Base-by-base conservation (phyloP, 2,329 filamentous ascomycete genomes). In the Colletotrichum aenigma region DNA sequence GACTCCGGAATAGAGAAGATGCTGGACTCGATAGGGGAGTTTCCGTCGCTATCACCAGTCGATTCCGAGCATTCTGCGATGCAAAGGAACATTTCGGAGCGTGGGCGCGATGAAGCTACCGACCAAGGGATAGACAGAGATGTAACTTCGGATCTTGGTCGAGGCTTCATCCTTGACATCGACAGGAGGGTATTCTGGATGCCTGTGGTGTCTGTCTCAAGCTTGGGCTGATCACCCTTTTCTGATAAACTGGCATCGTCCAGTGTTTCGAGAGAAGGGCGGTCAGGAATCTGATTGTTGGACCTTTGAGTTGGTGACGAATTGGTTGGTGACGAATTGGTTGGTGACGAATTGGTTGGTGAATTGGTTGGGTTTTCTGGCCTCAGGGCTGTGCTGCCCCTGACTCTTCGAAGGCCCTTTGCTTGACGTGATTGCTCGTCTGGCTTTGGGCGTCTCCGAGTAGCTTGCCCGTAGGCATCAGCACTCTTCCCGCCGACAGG, bases 1-100 rank as follows among this genome's bases (percentile, higher is more conserved):
- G 56, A 75, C 18, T 64, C 56, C 0, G 73, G 70, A 15, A 74
- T 64, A 10, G 73, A 73, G 43, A 72, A 75, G 10, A 75, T 32
- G 56, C 65, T 32, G 1, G 73, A 75, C 26, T 75, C 70, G 24
- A 73, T 18, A 4, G 70, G 69, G 21, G 62, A 75, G 24, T 61
- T 62, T 18, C 55, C 68, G 30, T 52, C 73, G 38, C 69, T 73
- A 3, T 75, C 73, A n/a, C 15, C 38, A 6, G 55, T 32, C 4
- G 62, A 56, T 18, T 64, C 73, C 5, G 26, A 34, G 38, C 30
- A 30, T 28, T 68, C 73, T 21, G 43, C 4, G 34, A 64, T 28
- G 32, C n/a, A 21, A 26, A n/a, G 18, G 16, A 66, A 69, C 6
- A 28, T 26, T 18, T n/a, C 18, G 21, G n/a, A 34, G 30, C 24